A percentile compares a stretch with the other conserved stretches of the same genome.
phyloP scores from a whole-genome alignment of 768 basidiomycete genomes.

The Leccinum obscurum region DNA sequence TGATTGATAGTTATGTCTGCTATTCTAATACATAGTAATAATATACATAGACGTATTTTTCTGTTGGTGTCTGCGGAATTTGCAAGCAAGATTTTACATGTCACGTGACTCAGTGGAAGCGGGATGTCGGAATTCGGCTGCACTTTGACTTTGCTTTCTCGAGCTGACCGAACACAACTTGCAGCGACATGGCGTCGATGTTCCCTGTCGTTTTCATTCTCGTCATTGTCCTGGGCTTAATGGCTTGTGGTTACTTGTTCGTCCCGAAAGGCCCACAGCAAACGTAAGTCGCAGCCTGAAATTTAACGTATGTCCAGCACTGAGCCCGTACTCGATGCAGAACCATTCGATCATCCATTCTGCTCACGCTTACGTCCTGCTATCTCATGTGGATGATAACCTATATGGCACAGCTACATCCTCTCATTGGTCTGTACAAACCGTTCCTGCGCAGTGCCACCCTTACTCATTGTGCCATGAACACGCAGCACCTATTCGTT shows the following conservation, averaged over 20 bases:
- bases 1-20: constrained; percentile 35
- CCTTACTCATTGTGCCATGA: constrained; percentile 2
- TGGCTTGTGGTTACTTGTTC: constrained; percentile 62
- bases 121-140: not conserved
- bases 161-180: not conserved
- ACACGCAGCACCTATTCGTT: constrained; percentile 20
- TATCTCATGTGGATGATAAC: constrained; percentile 98
- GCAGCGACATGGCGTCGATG: constrained; percentile 60
- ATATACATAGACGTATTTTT: constrained; percentile 9
- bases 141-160: not conserved
- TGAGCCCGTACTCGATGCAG: constrained; percentile 41
- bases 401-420: constrained; percentile 93
- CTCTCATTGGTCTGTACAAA: constrained; percentile 73
- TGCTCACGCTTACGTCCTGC: constrained; percentile 78
- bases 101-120: constrained; percentile 1
- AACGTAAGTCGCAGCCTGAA: constrained; percentile 56
- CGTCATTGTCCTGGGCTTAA: constrained; percentile 62
- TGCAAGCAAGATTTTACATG: not conserved
- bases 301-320: not conserved
- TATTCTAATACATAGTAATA: constrained; percentile 4
- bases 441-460: not conserved
- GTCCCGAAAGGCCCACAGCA: constrained; percentile 88
- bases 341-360: constrained; percentile 75
- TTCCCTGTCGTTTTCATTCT: constrained; percentile 71
- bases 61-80: not conserved